Base-by-base conservation (phyloP, 106 monocot genomes). In the Ottelia alismoides region DNA sequence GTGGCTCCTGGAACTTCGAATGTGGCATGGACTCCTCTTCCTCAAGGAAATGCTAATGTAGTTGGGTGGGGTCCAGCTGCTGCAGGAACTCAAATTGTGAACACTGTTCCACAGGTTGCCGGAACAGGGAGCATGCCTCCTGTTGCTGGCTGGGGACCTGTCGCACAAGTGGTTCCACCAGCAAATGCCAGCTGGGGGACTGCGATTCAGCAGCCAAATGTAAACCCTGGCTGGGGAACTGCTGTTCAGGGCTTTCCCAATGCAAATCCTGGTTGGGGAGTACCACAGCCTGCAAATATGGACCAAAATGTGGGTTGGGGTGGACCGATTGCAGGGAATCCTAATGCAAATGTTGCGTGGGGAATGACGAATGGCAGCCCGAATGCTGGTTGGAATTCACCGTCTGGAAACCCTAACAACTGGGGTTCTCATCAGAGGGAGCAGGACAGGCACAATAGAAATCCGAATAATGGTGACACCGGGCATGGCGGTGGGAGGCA, bases 1-100 rank as follows among this genome's bases (percentile, higher is more conserved):
- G 1, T 55, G 53, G 12, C 29, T 17, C 70, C 44, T 22, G 70
- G 46, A 62, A 55, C 18, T 48, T 3, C 54, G 19, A 53, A 22
- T 22, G 30, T 46, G 17, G 70, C 64, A 3, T 84, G 62, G 40
- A 58, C n/a, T n/a, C n/a, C n/a, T n/a, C n/a, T n/a, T n/a, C n/a
- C 72, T 25, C 84, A 73, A 45, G 76, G 74, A 53, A 68, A 54
- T 60, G 62, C 56, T 27, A 58, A 70, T 46, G 32, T 77, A 58
- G 24, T 31, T 47, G 23, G 63, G 31, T n/a, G n/a, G n/a, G n/a
- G n/a, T n/a, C n/a, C n/a, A n/a, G n/a, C n/a, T n/a, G n/a, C n/a
- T n/a, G n/a, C n/a, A n/a, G n/a, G n/a, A n/a, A n/a, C n/a, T n/a
- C n/a, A n/a, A n/a, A n/a, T n/a, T n/a, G n/a, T n/a, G n/a, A n/a